phyloP scores from a whole-genome alignment of 2,329 filamentous ascomycete species.

The Xylariaceae sp. region DNA sequence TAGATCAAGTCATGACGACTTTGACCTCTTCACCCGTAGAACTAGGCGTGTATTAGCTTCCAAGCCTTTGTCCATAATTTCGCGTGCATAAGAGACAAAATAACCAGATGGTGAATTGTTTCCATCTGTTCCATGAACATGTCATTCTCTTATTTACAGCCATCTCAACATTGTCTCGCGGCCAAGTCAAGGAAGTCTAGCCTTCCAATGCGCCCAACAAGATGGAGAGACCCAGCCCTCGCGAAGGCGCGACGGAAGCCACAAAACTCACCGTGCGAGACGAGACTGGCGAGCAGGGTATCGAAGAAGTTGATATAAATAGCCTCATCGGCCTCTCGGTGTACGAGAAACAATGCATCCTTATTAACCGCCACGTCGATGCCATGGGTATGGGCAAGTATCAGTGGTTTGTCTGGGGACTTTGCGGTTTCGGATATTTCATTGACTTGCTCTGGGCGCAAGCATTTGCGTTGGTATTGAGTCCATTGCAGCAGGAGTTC shows the following conservation, averaged over 20 bases:
- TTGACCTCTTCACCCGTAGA: not conserved
- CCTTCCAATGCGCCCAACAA: not conserved
- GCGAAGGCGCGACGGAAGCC: not conserved
- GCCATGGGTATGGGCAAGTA: slow-evolving; percentile 82
- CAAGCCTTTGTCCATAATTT: not conserved
- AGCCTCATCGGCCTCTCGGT: slow-evolving; percentile 3
- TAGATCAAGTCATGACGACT: not conserved
- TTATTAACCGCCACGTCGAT: slow-evolving; percentile 74
- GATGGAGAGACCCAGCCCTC: slow-evolving; percentile 5
- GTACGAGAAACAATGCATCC: slow-evolving; percentile 51
- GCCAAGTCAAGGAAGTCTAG: not conserved
- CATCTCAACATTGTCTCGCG: too few species aligned
- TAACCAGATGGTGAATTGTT: not conserved
- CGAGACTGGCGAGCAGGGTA: not conserved
- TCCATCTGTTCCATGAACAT: not conserved
- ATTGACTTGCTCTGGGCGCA: slow-evolving; percentile 75
- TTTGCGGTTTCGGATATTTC: slow-evolving; percentile 78
- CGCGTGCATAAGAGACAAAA: not conserved
- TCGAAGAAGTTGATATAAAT: not conserved
- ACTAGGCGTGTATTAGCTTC: not conserved
- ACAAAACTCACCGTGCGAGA: not conserved
- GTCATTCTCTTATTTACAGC: too few species aligned
- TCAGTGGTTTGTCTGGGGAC: slow-evolving; percentile 72
- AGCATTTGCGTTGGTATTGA: slow-evolving; percentile 67
- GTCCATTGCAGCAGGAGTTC: slow-evolving; percentile 66